A percentile compares a stretch with the other conserved stretches of the same genome.
phyloP scores from a whole-genome alignment of 148 eudicot species.

The Persicaria maculosa region DNA sequence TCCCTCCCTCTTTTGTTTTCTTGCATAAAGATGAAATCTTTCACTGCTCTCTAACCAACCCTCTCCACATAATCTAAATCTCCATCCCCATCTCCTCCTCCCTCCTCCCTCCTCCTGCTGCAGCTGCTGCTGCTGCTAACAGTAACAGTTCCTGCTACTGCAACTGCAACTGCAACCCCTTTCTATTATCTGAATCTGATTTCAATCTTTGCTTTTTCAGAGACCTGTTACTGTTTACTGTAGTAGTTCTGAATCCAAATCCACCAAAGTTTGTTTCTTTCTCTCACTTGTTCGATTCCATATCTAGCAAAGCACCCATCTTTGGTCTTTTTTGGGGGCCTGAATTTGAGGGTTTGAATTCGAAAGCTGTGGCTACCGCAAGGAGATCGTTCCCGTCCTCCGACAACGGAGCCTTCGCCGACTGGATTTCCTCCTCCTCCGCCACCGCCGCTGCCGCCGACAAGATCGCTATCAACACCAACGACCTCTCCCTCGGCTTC shows the following conservation, averaged over 20 bases:
- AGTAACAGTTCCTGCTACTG: too few species aligned
- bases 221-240: too few species aligned
- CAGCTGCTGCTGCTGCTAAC: neutral
- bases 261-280: too few species aligned
- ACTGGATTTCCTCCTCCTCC: constrained; percentile 41
- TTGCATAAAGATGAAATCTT: neutral
- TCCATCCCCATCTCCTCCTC: neutral
- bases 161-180: too few species aligned
- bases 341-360: neutral
- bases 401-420: constrained; percentile 52
- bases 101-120: neutral
- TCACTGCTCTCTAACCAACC: neutral
- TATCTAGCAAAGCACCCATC: too few species aligned
- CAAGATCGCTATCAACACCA: constrained; percentile 14
- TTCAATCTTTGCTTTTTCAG: too few species aligned
- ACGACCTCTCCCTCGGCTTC: constrained; percentile 54
- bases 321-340: too few species aligned
- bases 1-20: neutral
- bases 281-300: too few species aligned
- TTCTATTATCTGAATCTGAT: too few species aligned
- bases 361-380: constrained; percentile 48
- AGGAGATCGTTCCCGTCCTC: constrained; percentile 32
- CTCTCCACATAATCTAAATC: neutral
- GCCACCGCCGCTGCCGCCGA: constrained; percentile 26
- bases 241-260: too few species aligned